Percentiles rank a stretch among this genome's conserved stretches.
phyloP scores from a whole-genome alignment of 305 asterid species.

The Fraxinus platypoda region DNA sequence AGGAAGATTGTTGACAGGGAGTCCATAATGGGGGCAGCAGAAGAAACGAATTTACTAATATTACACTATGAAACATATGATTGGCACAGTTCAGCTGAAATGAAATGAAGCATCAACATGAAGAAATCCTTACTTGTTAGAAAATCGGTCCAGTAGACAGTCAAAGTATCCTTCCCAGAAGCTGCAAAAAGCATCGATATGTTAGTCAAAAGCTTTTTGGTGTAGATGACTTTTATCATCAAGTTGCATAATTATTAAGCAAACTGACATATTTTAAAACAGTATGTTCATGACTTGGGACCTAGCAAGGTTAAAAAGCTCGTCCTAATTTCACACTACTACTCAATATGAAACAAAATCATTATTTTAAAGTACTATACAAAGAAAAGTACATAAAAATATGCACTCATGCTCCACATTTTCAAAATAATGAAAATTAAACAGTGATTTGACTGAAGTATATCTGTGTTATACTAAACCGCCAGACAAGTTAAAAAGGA shows the following conservation, averaged over 20 bases:
- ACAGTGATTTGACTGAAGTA: not conserved
- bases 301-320: slow-evolving; percentile 1
- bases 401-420: not conserved
- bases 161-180: slow-evolving; percentile 99
- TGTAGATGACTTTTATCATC: not conserved
- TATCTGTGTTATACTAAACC: not conserved
- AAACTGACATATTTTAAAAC: slow-evolving; percentile 2
- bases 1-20: slow-evolving; percentile 4
- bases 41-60: slow-evolving; percentile 4
- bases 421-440: not conserved
- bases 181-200: slow-evolving; percentile 47
- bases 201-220: slow-evolving; percentile 20
- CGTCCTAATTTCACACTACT: slow-evolving; percentile 1
- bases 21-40: not conserved
- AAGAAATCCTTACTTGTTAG: slow-evolving; percentile 66
- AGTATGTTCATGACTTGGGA: not conserved
- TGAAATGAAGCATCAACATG: slow-evolving; percentile 21
- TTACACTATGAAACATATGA: not conserved
- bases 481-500: not conserved
- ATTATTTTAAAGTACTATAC: slow-evolving; percentile 5
- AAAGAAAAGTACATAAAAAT: not conserved
- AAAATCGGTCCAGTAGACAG: slow-evolving; percentile 78
- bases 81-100: slow-evolving; percentile 6
- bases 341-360: slow-evolving; percentile 5
- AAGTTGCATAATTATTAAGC: not conserved